Evolutionary conservation across 805 yeast species (phyloP), one percentile per base, ranked within the genome.

Genomic region (Zygosaccharomyces gambellarensis): DNA sequence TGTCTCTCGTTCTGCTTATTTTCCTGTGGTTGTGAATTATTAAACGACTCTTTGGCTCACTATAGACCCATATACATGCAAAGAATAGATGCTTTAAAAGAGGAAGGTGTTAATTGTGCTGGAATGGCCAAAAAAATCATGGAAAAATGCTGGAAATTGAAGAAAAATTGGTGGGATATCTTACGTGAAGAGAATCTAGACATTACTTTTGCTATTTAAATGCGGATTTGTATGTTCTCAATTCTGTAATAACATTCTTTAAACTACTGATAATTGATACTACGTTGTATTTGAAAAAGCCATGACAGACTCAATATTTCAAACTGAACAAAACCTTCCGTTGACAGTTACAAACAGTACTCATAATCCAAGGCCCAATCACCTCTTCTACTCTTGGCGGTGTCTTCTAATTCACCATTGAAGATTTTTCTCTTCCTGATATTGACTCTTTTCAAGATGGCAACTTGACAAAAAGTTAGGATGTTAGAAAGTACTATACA

Each of bases 401-500:
- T 50, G 42, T 64, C 67, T 28, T 41, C 50, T 19, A 39, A 54
- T 41, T 57, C 58, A 36, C 64, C 66, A n/a, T 22, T 45, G 28
- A 58, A 30, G 11, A 65, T 59, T 10, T 45, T 39, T 14, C 52
- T 52, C 43, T 51, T 59, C 10, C 47, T 43, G 14, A 39, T 51
- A 46, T 58, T 57, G 9, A 56, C 45, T 25, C 50, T 36, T 14
- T 39, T 39, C 7, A 63, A 45, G 31, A 58, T 44, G 27, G 49
- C 39, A 12, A 58, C 52, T 41, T 58, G 61, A 11, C 51, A 36
- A 5, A 52, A 44, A n/a, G 59, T 51, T 11, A 58, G 40, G 6
- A 61, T 38, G 32, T 55, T 56, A 3, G 64, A 55, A 27, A 66
- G 53, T 7, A 52, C 58, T 31, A 63, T 57, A 51, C 68, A 56